A percentile compares a stretch with the other conserved stretches of the same genome.
Conservation (phyloP, 2,329 filamentous ascomycete genomes). For the Fusarium luffae region DNA sequence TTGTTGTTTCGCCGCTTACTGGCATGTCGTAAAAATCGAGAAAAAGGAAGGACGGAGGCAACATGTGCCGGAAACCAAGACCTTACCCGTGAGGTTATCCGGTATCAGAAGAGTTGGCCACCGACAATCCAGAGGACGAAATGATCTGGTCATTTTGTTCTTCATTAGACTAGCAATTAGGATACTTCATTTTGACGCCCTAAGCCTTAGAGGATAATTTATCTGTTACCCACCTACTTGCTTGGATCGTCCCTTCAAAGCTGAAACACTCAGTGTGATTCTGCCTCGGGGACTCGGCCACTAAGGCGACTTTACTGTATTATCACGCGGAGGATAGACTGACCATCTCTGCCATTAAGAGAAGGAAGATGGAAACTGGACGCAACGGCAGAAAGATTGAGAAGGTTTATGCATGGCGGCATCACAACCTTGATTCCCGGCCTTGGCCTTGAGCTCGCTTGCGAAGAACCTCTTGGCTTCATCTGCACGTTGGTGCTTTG, state of each 20-base stretch:
- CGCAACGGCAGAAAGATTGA: not conserved
- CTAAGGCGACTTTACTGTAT: constrained; percentile 13
- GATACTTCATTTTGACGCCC: not conserved
- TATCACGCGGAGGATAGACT: constrained; percentile 17
- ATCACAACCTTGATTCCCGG: constrained; percentile 13
- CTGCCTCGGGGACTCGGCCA: not conserved
- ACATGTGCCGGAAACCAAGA: not conserved
- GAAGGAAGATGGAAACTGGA: not conserved
- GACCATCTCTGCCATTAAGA: not conserved
- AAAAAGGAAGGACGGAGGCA: constrained; percentile 8
- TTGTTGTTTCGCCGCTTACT: not conserved
- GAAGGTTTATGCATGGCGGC: not conserved
- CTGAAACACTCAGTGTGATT: constrained; percentile 23
- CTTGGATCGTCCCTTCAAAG: constrained; percentile 7
- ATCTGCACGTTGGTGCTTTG: not conserved
- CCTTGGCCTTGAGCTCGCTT: constrained; percentile 18
- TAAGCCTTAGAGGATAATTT: not conserved
- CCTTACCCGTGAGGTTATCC: not conserved
- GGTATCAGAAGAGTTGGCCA: not conserved
- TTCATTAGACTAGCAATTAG: not conserved
- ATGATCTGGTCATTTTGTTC: not conserved
- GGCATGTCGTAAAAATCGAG: not conserved
- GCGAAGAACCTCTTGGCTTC: constrained; percentile 7
- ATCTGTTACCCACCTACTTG: not conserved
- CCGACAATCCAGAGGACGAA: not conserved